Percentiles rank a stretch among this genome's conserved stretches.
phyloP scores from a whole-genome alignment of 2,329 filamentous ascomycete species.

The Hypoxylon sp. region DNA sequence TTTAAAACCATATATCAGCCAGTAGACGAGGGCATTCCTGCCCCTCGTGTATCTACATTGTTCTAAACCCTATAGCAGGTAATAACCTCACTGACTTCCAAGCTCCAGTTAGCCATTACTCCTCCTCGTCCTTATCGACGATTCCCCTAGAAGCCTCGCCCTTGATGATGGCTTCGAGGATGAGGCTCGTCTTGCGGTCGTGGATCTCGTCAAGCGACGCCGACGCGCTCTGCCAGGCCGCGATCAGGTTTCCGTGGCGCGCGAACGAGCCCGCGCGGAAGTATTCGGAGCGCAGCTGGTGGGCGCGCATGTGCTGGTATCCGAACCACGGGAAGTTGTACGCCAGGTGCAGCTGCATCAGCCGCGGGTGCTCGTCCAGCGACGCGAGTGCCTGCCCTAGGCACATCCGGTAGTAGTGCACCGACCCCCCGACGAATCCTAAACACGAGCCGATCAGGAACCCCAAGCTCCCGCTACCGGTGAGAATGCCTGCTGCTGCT shows the following conservation, averaged over 20 bases:
- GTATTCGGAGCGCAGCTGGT: constrained; percentile 25
- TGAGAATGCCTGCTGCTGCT: constrained; percentile 28
- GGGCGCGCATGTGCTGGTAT: constrained; percentile 20
- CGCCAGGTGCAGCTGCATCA: constrained; percentile 39
- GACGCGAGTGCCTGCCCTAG: constrained; percentile 32
- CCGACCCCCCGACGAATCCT: constrained; percentile 33
- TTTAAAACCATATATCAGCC: neutral
- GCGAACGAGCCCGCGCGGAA: constrained; percentile 27
- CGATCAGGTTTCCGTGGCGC: constrained; percentile 39
- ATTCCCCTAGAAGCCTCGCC: constrained; percentile 37
- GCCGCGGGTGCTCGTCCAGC: constrained; percentile 36
- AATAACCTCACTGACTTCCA: neutral
- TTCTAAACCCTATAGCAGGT: neutral
- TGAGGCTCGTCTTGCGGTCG: constrained; percentile 31
- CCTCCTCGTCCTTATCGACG: constrained; percentile 22
- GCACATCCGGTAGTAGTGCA: constrained; percentile 38
- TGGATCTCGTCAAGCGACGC: constrained; percentile 40
- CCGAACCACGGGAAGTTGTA: constrained; percentile 41
- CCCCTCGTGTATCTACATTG: neutral
- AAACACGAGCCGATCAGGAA: constrained; percentile 37
- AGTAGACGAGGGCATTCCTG: neutral
- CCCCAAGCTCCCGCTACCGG: constrained; percentile 32
- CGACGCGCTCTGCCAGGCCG: constrained; percentile 41
- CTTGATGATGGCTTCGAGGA: constrained; percentile 34
- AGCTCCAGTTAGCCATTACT: neutral